A percentile compares a stretch with the other conserved stretches of the same genome.
Evolutionary conservation across 192 early-diverging fungal species (phyloP).

Genomic region (Linnemannia exigua): DNA sequence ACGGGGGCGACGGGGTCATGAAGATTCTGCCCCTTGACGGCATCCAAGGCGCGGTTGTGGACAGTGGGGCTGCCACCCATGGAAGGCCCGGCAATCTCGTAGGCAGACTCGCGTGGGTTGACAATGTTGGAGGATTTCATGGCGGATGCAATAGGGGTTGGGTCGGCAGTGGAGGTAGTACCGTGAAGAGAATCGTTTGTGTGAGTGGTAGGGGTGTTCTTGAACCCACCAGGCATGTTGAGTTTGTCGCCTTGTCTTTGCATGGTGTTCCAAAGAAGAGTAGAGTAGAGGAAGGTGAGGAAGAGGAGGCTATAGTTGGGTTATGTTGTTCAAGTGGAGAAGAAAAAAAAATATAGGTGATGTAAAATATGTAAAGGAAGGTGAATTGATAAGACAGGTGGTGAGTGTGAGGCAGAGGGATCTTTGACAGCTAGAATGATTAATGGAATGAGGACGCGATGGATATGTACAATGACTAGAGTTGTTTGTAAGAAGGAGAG

Average conservation of each 20-base stretch:
- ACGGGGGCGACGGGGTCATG: conserved; percentile 9
- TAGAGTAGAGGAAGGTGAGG: neutral
- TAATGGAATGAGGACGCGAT: neutral
- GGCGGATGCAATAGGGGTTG: conserved; percentile 6
- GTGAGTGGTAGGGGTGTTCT: neutral
- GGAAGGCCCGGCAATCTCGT: conserved; percentile 17
- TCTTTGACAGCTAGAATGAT: neutral
- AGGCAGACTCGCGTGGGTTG: conserved; percentile 16
- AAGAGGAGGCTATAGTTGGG: neutral
- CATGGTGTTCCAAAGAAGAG: neutral
- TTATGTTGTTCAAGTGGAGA: neutral
- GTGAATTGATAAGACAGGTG: neutral
- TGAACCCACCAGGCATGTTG: conserved; percentile 47
- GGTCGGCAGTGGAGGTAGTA: neutral
- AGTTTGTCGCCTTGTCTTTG: conserved; percentile 22
- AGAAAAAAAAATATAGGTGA: too few relatives aligned
- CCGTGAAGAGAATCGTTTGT: neutral
- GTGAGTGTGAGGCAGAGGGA: neutral
- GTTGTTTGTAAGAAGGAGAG: neutral
- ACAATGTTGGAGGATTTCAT: conserved; percentile 26
- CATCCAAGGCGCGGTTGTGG: neutral
- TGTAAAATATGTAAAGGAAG: neutral
- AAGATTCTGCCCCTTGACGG: neutral
- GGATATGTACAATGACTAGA: neutral
- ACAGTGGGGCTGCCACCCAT: conserved; percentile 16